Evolutionary conservation across 768 basidiomycete genomes (phyloP).

Genomic region (Mycena galericulata): DNA sequence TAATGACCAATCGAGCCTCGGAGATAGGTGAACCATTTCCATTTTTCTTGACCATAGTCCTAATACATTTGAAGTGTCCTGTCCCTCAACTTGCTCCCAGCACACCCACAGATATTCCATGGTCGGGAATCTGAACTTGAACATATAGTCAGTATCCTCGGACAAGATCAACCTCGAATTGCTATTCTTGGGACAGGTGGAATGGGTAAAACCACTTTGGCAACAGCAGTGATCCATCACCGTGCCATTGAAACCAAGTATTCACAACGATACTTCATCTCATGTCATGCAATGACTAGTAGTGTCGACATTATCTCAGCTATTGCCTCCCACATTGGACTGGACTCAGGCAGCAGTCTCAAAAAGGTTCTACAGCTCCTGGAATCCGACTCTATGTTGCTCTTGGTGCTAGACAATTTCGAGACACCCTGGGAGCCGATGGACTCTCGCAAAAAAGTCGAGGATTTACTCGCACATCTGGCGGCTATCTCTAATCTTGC

Average conservation of each 20-base stretch:
- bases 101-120: not conserved
- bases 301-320: not conserved
- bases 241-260: not conserved
- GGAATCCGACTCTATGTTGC: too few species aligned
- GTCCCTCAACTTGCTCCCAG: not conserved
- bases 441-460: not conserved
- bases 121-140: not conserved
- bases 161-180: not conserved
- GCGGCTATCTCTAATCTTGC: not conserved
- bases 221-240: not conserved
- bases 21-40: too few species aligned
- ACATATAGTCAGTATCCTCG: not conserved
- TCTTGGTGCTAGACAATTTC: conserved; percentile 2
- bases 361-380: not conserved
- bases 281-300: not conserved
- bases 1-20: too few species aligned
- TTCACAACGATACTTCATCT: not conserved
- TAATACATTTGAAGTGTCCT: too few species aligned
- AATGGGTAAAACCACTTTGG: too few species aligned
- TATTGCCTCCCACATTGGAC: not conserved
- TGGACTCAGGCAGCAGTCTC: not conserved
- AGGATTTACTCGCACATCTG: not conserved
- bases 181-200: not conserved
- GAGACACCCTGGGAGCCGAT: not conserved
- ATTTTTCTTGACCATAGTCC: too few species aligned